phyloP scores from a whole-genome alignment of 495 filamentous ascomycete species.

The Daldinia decipiens region DNA sequence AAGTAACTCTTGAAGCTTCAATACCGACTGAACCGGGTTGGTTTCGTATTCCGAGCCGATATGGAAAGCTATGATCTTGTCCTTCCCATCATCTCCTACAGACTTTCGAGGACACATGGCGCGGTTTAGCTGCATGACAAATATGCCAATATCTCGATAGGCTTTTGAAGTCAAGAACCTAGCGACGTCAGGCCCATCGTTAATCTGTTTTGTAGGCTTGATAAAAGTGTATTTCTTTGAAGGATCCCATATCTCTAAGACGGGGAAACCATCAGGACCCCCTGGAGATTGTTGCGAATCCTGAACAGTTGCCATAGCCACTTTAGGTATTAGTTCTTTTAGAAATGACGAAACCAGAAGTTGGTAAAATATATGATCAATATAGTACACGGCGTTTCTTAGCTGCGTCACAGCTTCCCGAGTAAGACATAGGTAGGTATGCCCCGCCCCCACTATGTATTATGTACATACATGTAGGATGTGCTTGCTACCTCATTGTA shows the following conservation, averaged over 20 bases:
- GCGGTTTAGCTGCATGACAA: slow-evolving; percentile 88
- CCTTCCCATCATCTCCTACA: slow-evolving; percentile 40
- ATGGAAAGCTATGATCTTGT: slow-evolving; percentile 62
- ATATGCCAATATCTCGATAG: slow-evolving; percentile 85
- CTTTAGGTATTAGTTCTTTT: background rate
- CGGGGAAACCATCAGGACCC: slow-evolving; percentile 33
- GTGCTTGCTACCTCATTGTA: no score
- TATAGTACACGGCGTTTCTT: background rate
- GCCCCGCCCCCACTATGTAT: slow-evolving; percentile 18
- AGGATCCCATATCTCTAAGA: slow-evolving; percentile 50
- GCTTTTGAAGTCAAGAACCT: slow-evolving; percentile 80
- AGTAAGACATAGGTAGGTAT: background rate
- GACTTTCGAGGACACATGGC: slow-evolving; percentile 78
- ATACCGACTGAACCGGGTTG: slow-evolving; percentile 62
- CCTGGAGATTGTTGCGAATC: slow-evolving; percentile 22
- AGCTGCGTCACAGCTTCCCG: slow-evolving; percentile 1
- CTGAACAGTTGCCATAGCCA: slow-evolving; percentile 29
- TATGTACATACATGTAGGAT: no score
- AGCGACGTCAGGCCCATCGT: slow-evolving; percentile 80
- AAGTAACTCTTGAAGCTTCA: slow-evolving; percentile 70
- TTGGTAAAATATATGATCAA: background rate
- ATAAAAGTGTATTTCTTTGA: slow-evolving; percentile 57
- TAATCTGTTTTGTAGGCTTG: slow-evolving; percentile 77
- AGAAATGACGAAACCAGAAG: background rate
- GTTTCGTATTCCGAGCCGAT: slow-evolving; percentile 53